Base-by-base conservation (phyloP, 495 filamentous ascomycete genomes). In the Lepidopterella palustris region DNA sequence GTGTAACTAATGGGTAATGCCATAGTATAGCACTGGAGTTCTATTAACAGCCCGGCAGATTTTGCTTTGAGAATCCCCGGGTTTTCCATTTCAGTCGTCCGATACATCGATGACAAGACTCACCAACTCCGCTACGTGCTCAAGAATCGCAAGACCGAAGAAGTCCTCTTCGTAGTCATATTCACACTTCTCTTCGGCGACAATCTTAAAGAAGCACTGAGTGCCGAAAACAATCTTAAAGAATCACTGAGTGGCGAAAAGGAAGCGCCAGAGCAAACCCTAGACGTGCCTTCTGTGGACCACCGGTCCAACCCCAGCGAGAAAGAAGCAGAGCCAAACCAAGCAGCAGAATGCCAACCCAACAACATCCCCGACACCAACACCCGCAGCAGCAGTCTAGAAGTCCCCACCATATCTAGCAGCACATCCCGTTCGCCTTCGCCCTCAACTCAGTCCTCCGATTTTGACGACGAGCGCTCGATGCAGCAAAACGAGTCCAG, bases 61-160 rank as follows among this genome's bases (percentile, higher is more conserved):
- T 72, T 72, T 59, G 59, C 67, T 29, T 59, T 74, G 2, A 71
- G 70, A 54, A 57, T 74, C 10, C 72, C 72, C 0, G 72, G 72
- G 4, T 70, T 74, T 48, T 66, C 63, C 4, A 69, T 73, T 31
- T 63, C 58, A 13, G 66, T 73, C 1, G 64, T 68, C 18, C 66
- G 68, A 53, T 72, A 74, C 47, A 71, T 74, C 28, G 71, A 72
- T 53, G 63, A 71, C 32, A 73, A 74, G 55, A 73, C 69, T 20
- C 72, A 74, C 59, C 29, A 54, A 24, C 40, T 74, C 57, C 57
- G 72, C 0, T 74, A 66, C 55, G 71, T 74, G 40, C 65, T 73
- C 42, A 74, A 74, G 64, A 68, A 74, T 48, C 40, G 68, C 13
- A 39, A 27, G 26, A 74, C 63, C 11, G 69, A 62, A 1, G 72